These are phyloP conservation scores for Lepidium africanum DNA, from an alignment of 345 rosid species.

Conservation along the genomic window DNA sequence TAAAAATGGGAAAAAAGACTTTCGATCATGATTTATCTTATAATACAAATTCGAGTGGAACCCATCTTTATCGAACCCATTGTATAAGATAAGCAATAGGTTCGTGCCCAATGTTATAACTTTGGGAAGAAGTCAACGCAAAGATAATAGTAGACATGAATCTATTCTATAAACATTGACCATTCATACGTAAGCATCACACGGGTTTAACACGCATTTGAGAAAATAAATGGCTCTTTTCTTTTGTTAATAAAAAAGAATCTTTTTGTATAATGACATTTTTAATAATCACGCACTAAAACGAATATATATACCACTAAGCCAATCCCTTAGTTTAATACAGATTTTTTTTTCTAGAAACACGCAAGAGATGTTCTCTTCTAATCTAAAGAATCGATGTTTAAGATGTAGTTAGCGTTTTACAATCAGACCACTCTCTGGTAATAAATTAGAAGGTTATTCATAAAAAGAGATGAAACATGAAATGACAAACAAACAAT, in stretches of 20 bases:
- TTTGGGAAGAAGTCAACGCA: background rate
- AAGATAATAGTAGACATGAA: background rate
- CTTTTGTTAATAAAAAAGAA: background rate
- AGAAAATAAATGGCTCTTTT: background rate
- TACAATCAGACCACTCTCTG: too few species aligned
- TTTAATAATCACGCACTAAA: too few species aligned
- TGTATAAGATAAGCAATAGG: background rate
- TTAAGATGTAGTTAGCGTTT: too few species aligned
- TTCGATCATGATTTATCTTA: background rate
- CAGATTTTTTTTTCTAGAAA: too few species aligned
- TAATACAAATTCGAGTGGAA: background rate
- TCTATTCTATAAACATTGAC: constrained; percentile 7
- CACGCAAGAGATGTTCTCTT: too few species aligned
- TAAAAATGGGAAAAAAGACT: background rate
- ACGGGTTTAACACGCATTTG: constrained; percentile 12
- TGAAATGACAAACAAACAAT: too few species aligned
- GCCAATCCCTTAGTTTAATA: too few species aligned
- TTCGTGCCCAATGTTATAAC: background rate
- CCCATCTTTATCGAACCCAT: background rate
- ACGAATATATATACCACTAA: too few species aligned
- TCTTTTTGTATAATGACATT: too few species aligned
- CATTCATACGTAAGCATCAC: background rate
- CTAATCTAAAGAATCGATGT: too few species aligned
- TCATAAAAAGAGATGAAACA: background rate
- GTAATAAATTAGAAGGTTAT: background rate